phyloP scores from a whole-genome alignment of 2,329 filamentous ascomycete genomes.

The Colletotrichum tropicicola region DNA sequence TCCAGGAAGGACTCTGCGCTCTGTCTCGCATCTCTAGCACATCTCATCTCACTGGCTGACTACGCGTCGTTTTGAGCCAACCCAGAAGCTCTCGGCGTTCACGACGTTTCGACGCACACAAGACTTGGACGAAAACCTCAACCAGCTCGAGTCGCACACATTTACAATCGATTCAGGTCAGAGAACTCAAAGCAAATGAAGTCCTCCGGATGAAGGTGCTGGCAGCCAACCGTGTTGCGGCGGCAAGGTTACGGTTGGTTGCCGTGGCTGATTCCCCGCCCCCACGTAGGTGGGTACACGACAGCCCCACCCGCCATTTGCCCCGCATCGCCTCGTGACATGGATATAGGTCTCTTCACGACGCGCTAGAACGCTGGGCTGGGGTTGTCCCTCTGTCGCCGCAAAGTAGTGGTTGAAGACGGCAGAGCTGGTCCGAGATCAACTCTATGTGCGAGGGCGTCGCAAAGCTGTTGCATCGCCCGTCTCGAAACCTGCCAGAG shows the following conservation, averaged over 20 bases:
- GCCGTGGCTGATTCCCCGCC: conserved; percentile 6
- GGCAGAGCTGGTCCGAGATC: not conserved
- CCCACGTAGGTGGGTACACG: not conserved
- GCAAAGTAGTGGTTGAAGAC: not conserved
- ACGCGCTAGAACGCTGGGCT: no score
- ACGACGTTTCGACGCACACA: no score
- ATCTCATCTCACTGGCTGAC: not conserved
- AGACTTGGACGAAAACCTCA: no score
- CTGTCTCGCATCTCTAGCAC: no score
- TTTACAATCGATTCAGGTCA: not conserved
- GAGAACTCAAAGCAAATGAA: not conserved
- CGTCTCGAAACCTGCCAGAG: not conserved
- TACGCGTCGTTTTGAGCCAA: no score
- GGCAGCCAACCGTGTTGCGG: not conserved
- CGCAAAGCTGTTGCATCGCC: not conserved
- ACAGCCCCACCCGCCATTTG: not conserved
- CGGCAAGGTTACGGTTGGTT: not conserved
- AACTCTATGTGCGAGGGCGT: not conserved
- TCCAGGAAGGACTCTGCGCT: not conserved
- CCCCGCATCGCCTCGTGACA: conserved; percentile 10
- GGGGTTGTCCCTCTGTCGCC: not conserved
- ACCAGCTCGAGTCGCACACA: no score
- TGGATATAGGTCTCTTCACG: not conserved
- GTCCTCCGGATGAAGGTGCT: not conserved
- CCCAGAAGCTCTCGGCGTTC: no score